A percentile compares a stretch with the other conserved stretches of the same genome.
Conservation (phyloP, 495 filamentous ascomycete species). For the Xylaria longipes region DNA sequence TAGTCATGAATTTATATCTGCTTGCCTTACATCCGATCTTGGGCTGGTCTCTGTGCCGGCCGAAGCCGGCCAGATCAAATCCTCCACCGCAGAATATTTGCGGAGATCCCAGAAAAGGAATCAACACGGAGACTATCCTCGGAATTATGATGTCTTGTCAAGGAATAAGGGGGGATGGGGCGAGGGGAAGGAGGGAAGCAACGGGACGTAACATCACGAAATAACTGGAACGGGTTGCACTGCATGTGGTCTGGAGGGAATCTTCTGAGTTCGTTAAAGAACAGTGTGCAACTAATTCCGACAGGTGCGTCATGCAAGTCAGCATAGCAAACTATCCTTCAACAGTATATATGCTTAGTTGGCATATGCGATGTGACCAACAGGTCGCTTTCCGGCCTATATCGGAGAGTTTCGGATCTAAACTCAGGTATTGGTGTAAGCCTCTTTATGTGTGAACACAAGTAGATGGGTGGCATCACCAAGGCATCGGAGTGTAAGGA, state of each 20-base stretch:
- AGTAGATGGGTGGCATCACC: background rate
- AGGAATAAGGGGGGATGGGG: background rate
- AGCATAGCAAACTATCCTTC: background rate
- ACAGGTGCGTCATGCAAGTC: constrained; percentile 15
- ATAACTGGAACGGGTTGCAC: background rate
- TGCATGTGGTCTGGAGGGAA: background rate
- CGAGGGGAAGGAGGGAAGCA: background rate
- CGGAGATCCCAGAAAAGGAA: background rate
- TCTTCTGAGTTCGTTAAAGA: background rate
- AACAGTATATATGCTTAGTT: background rate
- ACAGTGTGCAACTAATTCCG: background rate
- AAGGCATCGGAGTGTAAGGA: background rate
- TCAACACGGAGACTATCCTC: background rate
- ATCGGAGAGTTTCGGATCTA: background rate
- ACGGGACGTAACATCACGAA: background rate
- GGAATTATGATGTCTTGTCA: too few species aligned
- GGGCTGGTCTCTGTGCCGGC: background rate
- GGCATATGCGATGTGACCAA: background rate
- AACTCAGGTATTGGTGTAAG: background rate
- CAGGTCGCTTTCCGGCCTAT: constrained; percentile 1
- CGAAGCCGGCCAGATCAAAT: background rate
- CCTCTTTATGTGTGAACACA: background rate
- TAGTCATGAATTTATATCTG: background rate
- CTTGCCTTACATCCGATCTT: background rate
- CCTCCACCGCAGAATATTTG: background rate